Evolutionary conservation across 2,329 filamentous ascomycete genomes (phyloP).

Genomic region (Periglandula ipomoeae): DNA sequence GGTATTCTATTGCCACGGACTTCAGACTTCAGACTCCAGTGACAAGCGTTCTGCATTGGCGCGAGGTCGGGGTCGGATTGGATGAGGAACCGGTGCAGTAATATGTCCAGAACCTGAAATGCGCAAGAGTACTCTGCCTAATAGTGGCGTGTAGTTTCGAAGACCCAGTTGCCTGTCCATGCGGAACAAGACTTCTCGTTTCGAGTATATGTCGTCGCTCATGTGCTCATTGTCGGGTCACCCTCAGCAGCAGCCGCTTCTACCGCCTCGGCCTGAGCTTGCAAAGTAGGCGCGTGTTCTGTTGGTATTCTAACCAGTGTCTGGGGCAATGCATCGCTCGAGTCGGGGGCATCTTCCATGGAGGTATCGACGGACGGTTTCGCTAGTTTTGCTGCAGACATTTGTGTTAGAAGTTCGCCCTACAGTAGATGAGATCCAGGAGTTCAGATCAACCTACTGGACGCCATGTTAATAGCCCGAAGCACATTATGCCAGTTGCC

Average conservation of each 20-base stretch:
- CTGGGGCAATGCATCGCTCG: conserved; percentile 56
- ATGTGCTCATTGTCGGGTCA: conserved; percentile 11
- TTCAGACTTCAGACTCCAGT: no score
- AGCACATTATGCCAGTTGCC: conserved; percentile 85
- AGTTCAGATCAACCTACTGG: conserved; percentile 42
- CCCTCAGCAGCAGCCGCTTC: conserved; percentile 35
- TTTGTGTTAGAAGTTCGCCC: conserved; percentile 7
- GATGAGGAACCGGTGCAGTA: no score
- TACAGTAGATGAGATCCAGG: not conserved
- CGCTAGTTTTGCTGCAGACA: conserved; percentile 54
- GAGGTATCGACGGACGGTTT: conserved; percentile 39
- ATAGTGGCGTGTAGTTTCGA: no score
- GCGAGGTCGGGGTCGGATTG: no score
- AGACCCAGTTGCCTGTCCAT: not conserved
- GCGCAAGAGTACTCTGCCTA: no score
- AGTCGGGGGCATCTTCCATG: conserved; percentile 22
- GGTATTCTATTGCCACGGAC: no score
- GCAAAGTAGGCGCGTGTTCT: conserved; percentile 59
- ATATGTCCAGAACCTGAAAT: no score
- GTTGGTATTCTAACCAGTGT: conserved; percentile 80
- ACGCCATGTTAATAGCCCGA: conserved; percentile 78
- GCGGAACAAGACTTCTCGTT: not conserved
- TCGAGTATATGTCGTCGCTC: not conserved
- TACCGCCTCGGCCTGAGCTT: conserved; percentile 48
- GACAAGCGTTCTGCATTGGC: no score